These are phyloP conservation scores for Naumovozyma dairenensis DNA, from an alignment of 805 yeast species.

Conservation along the genomic window DNA sequence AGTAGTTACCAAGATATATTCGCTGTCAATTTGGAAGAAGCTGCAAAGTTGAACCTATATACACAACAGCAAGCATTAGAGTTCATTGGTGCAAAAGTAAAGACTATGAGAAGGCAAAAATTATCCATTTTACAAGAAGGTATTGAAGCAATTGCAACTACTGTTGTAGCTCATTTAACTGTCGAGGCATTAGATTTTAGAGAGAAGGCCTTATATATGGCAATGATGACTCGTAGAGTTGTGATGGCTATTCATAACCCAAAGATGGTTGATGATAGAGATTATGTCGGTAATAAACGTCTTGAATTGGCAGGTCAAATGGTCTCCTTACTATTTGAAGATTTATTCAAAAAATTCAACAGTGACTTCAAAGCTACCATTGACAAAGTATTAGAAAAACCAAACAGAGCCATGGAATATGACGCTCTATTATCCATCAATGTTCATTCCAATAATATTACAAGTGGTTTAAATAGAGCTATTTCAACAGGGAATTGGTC, in stretches of 20 bases:
- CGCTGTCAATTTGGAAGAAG: conserved; percentile 89
- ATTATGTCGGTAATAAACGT: conserved; percentile 96
- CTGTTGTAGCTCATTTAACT: conserved; percentile 89
- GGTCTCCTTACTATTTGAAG: conserved; percentile 90
- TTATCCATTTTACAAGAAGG: conserved; percentile 83
- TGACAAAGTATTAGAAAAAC: conserved; percentile 87
- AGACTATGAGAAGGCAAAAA: conserved; percentile 86
- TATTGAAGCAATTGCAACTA: conserved; percentile 90
- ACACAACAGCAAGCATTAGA: conserved; percentile 93
- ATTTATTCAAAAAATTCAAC: conserved; percentile 92
- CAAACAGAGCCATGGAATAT: conserved; percentile 88
- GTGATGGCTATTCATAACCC: conserved; percentile 93
- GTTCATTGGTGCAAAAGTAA: conserved; percentile 83
- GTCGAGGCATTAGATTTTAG: conserved; percentile 79
- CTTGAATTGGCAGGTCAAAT: conserved; percentile 95
- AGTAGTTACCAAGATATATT: conserved; percentile 85
- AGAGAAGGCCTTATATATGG: conserved; percentile 88
- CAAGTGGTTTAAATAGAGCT: conserved; percentile 90
- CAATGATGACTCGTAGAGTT: conserved; percentile 94
- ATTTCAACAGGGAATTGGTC: conserved; percentile 99
- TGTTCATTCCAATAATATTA: conserved; percentile 85
- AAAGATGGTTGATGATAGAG: conserved; percentile 94
- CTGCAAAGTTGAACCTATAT: conserved; percentile 71
- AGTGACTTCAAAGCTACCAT: conserved; percentile 88
- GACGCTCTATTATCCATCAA: conserved; percentile 86